Evolutionary conservation across 805 yeast species (phyloP), one percentile per base, ranked within the genome.

Genomic region (Lipomyces chichibuensis): DNA sequence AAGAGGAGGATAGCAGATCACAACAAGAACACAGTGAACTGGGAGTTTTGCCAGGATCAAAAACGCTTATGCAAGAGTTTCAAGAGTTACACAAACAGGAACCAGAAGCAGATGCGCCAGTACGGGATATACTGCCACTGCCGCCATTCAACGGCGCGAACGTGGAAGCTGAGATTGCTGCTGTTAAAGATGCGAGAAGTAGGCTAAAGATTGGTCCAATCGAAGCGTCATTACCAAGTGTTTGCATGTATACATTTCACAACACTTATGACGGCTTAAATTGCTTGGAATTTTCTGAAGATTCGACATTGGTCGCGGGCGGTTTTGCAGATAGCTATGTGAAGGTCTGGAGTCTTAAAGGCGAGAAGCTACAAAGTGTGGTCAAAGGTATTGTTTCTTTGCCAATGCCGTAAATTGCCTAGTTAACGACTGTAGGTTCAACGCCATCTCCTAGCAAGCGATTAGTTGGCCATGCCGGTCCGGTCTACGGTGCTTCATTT

Each of bases 211-310:
- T 94, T 61, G 90, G 87, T 25, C 82, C 88, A 4, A 78, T 85
- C 39, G 97, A 90, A 78, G 89, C 96, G 3, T 82, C 92, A 27
- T 85, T 94, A 32, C 99, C 99, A 27, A 90, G 96, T 65, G 97
- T 94, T 46, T 95, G 98, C 78, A 91, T 94, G 97, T 95, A 95
- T 81, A 94, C 98, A 0, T 93, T 95, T 80, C 99, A 95, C 81
- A 95, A 95, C 79, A 91, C 98, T 11, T 89, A 91, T 76, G 89
- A 89, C 71, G 96, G 90, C 69, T 81, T 95, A 83, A 90, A 96
- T n/a, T 86, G 92, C 60, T 76, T 94, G 58, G 90, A 88, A 70
- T 94, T 94, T 80, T 92, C 94, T 74, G 90, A 88, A 62, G 98
- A 94, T 77, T 87, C 94, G 20, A 87, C 93, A 27, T 74, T 92